Percentiles rank a stretch among this genome's conserved stretches.
Conservation (phyloP, 176 grass and related monocot species). For the Elaeis guineensis region DNA sequence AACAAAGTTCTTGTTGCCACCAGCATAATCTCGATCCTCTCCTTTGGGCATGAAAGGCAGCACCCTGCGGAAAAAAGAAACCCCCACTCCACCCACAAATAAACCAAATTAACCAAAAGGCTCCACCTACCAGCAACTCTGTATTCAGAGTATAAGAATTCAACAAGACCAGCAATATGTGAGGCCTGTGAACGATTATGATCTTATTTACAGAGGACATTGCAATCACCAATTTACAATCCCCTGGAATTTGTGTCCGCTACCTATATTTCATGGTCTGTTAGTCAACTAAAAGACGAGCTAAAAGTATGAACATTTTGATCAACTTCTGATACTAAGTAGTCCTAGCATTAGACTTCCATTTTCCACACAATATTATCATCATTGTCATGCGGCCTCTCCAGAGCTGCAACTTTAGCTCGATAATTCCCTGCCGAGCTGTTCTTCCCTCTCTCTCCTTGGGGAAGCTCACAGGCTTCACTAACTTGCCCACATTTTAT, state of each 20-base stretch:
- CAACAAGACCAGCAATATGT: not conserved
- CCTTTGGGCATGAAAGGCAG: not conserved
- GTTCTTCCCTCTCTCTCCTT: conserved; percentile 3
- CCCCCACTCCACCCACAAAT: not conserved
- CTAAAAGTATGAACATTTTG: not conserved
- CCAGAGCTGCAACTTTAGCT: conserved; percentile 13
- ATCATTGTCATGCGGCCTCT: not conserved
- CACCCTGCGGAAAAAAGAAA: not conserved
- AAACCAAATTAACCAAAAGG: not conserved
- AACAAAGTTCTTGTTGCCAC: not conserved
- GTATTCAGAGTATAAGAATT: not conserved
- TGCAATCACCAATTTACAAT: not conserved
- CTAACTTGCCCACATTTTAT: conserved; percentile 3
- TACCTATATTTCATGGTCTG: not conserved
- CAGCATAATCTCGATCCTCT: not conserved
- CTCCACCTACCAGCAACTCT: not conserved
- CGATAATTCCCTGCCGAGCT: not conserved
- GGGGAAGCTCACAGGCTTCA: conserved; percentile 7
- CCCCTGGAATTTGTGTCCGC: not conserved
- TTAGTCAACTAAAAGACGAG: not conserved
- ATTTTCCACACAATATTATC: conserved; percentile 6
- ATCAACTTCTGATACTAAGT: not conserved
- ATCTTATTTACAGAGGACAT: conserved; percentile 7
- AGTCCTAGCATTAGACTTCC: not conserved
- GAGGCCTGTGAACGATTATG: not conserved